Conservation (phyloP, 768 basidiomycete species). For the Phlegmacium glaucopus region DNA sequence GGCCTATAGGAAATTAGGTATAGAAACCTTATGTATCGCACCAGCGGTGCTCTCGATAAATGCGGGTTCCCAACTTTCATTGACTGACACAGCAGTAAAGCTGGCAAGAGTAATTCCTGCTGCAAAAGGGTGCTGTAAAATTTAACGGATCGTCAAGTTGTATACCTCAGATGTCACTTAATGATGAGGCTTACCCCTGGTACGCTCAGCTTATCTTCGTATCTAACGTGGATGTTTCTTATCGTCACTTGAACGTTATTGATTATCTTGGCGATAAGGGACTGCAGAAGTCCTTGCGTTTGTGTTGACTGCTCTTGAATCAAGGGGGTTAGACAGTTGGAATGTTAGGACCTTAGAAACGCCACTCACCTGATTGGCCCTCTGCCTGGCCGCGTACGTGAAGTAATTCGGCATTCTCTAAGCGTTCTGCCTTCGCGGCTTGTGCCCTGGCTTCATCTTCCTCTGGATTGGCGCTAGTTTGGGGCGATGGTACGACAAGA, state of each 20-base stretch:
- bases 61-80: conserved; percentile 82
- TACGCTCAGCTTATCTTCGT: conserved; percentile 92
- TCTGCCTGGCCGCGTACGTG: conserved; percentile 62
- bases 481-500: conserved; percentile 80
- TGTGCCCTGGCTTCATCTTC: conserved; percentile 85
- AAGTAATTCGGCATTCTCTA: conserved; percentile 84
- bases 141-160: not conserved
- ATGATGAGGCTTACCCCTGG: conserved; percentile 67
- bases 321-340: conserved; percentile 5
- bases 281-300: conserved; percentile 81
- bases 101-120: conserved; percentile 84
- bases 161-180: conserved; percentile 1
- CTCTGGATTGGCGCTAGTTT: conserved; percentile 64
- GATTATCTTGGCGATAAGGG: conserved; percentile 83
- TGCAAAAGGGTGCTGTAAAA: conserved; percentile 83
- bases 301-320: conserved; percentile 53
- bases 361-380: conserved; percentile 39
- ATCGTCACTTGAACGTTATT: conserved; percentile 96
- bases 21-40: conserved; percentile 80
- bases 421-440: conserved; percentile 82
- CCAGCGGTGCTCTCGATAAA: conserved; percentile 90
- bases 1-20: not conserved
- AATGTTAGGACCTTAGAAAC: not conserved
- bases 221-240: conserved; percentile 93
- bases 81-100: conserved; percentile 87